Base-by-base conservation (phyloP, 768 basidiomycete genomes). In the Podaxis sp. region DNA sequence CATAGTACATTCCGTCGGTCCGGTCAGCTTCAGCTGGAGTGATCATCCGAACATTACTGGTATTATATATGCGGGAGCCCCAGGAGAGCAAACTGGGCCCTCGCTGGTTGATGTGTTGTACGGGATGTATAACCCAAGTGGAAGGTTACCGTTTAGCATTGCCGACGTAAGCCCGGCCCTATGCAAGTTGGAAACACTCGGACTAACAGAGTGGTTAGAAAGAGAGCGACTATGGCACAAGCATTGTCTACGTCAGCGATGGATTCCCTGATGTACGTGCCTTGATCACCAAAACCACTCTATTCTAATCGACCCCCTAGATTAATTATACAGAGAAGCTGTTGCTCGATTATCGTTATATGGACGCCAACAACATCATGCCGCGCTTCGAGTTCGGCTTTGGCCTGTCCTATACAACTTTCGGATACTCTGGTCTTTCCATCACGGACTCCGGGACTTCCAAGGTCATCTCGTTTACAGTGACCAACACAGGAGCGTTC, bases 71-170 rank as follows among this genome's bases (percentile, higher is more conserved):
- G 83, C 83, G 9, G 86, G 87, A 17, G 75, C 75, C 11, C 73
- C 77, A 12, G 93, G 93, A 19, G 87, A 90, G 69, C 91, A 96
- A 75, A 86, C 88, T 0, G 92, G 93, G 0, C 89, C 88, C 64
- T 81, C 85, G 2, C 80, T 96, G 17, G 82, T 88, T 13, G 92
- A 95, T 67, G 82, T 96, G 17, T 71, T 95, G 4, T 93, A 86
- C 65, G 94, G 93, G 0, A 75, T 74, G 22, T 87, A 86, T 72
- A 95, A 93, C 70, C 94, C 93, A 0, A 84, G 83, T 61, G 89
- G 87, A 12, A 81, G 87, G 44, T 72, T 90, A n/a, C 86, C 88
- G 0, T 89, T 87, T 70, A 87, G 90, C 12, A 89, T 95, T 68
- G 89, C 87, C 2, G 87, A 92, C 69, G 80, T 79, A 42, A 60